Base-by-base conservation (phyloP, 805 yeast species). In the Scheffersomyces ergatensis region DNA sequence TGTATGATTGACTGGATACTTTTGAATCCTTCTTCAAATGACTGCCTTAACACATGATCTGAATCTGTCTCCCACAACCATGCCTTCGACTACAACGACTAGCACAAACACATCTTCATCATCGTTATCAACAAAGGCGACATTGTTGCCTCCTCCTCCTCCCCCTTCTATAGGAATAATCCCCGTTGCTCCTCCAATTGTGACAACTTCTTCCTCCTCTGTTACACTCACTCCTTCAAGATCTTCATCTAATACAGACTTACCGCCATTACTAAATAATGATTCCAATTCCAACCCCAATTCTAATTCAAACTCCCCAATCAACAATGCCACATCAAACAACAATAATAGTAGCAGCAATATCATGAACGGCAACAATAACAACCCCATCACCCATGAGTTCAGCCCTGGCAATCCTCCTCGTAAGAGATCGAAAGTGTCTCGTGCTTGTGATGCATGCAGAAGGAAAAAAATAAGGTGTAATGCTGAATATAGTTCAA, bases 401-500 rank as follows among this genome's bases (percentile, higher is more conserved):
- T 7, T 9, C 5, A 5, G 11, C 11, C 13, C n/a, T 11, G 14
- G 14, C 5, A 40, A 50, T 37, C 57, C 44, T 5, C 69, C 72
- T 15, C 70, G 85, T 37, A 83, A 83, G 53, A 53, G 90, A 42
- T 73, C 84, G 7, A 85, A 85, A 56, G 89, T 85, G 0, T 83
- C 89, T 1, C 61, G 95, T 39, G 93, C 92, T 2, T 85, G 95
- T 57, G 95, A 85, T 57, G 81, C 83, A 40, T 85, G 93, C 58
- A 72, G 93, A 27, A 70, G 85, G 34, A 83, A 84, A 58, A 85
- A 85, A 55, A 74, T 85, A 17, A 71, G 78, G 40, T 85, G 95
- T 62, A 81, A 85, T 56, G 88, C 85, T 17, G 72, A 72, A 19
- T 72, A 74, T 42, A 68, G 69, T 38, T 36, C 62, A 9, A 60